Percentiles rank a stretch among this genome's conserved stretches.
These are phyloP conservation scores for Larix sibirica DNA, from an alignment of 83 land plant genomes.

Conservation along the genomic window DNA sequence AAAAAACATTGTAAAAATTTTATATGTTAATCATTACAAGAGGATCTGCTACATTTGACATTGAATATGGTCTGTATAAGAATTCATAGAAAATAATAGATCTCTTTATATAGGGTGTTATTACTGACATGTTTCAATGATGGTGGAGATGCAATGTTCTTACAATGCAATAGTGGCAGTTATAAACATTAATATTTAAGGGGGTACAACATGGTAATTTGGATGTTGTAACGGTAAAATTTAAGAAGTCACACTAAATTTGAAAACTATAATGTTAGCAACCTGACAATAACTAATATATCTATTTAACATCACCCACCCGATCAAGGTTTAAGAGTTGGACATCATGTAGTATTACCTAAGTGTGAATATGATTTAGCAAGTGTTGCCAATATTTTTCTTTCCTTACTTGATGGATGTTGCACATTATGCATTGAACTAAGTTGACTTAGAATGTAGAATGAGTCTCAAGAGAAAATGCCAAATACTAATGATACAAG, in stretches of 20 bases:
- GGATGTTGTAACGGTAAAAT: too few relatives aligned
- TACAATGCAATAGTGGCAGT: neutral
- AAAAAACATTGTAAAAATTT: too few relatives aligned
- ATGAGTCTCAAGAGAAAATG: neutral
- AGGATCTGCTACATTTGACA: neutral
- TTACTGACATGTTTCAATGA: neutral
- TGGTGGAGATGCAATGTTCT: neutral
- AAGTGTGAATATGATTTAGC: neutral
- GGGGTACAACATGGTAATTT: neutral
- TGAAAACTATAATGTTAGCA: neutral
- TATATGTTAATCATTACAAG: neutral
- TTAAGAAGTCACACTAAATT: neutral
- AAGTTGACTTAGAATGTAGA: neutral
- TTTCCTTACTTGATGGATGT: neutral
- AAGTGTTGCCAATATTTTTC: too few relatives aligned
- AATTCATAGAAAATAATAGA: neutral
- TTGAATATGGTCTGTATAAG: neutral
- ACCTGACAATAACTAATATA: neutral
- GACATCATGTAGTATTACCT: neutral
- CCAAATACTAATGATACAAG: neutral
- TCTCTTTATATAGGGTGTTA: neutral
- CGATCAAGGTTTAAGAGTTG: neutral
- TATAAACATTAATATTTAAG: neutral
- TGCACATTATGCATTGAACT: neutral
- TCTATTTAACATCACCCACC: neutral